These are phyloP conservation scores for Fusarium agapanthi DNA, from an alignment of 2,329 filamentous ascomycete genomes.

Conservation along the genomic window DNA sequence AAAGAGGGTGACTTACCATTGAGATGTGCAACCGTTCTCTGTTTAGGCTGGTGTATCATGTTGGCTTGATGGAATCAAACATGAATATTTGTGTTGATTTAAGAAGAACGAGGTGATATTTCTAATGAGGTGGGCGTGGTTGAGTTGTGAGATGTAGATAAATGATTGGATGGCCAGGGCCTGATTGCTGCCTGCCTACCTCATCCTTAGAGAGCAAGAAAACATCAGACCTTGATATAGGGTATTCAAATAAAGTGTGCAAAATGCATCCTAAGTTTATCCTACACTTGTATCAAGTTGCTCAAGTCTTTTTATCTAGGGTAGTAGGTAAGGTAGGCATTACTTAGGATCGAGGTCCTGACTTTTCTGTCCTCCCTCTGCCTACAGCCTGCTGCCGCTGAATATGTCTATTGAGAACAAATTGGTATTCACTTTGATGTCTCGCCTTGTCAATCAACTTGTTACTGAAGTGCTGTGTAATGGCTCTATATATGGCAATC, in stretches of 20 bases:
- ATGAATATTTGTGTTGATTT: not conserved
- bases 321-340: too few relatives aligned
- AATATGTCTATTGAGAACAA: not conserved
- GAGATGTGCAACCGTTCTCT: not conserved
- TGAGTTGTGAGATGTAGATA: not conserved
- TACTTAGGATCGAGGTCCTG: not conserved
- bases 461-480: not conserved
- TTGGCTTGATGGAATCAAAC: not conserved
- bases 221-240: not conserved
- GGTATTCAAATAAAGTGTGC: not conserved
- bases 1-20: not conserved
- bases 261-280: not conserved
- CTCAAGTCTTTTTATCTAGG: not conserved
- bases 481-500: not conserved
- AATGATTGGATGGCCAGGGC: not conserved
- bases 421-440: not conserved
- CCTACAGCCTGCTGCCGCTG: not conserved
- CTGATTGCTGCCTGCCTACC: not conserved
- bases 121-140: not conserved
- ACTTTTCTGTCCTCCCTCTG: not conserved
- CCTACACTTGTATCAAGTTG: not conserved
- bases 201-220: not conserved
- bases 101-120: not conserved
- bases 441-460: not conserved
- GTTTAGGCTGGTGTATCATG: not conserved